Conservation (phyloP, 331 rosid genomes). For the Pyrus hybrid region DNA sequence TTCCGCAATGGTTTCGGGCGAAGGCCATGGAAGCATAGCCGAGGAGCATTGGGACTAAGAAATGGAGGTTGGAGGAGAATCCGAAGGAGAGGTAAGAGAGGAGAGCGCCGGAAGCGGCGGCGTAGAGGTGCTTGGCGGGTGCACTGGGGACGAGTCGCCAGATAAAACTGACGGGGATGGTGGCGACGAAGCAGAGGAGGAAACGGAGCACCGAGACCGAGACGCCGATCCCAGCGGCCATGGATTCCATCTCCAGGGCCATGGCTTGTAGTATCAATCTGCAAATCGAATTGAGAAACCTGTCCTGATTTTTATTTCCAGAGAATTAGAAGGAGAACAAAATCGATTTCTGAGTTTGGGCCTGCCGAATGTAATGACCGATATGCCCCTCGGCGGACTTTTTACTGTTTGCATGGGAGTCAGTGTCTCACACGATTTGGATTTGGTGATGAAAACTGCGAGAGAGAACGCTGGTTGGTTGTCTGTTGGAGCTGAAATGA, state of each 20-base stretch:
- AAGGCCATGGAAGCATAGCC: constrained; percentile 80
- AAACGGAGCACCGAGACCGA: constrained; percentile 76
- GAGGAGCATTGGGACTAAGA: constrained; percentile 58
- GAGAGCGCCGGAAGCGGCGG: constrained; percentile 51
- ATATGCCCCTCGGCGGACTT: no score
- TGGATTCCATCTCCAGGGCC: constrained; percentile 51
- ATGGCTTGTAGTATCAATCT: constrained; percentile 5
- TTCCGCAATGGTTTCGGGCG: constrained; percentile 55
- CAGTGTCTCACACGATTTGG: no score
- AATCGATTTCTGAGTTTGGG: no score
- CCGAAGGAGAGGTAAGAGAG: constrained; percentile 85
- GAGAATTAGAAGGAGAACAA: no score
- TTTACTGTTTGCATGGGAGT: no score
- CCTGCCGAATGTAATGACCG: no score
- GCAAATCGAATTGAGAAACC: no score
- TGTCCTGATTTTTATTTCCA: no score
- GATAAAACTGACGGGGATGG: constrained; percentile 67
- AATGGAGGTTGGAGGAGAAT: constrained; percentile 79
- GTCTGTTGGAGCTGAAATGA: no score
- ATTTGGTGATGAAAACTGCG: no score
- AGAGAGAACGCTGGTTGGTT: no score
- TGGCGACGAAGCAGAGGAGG: constrained; percentile 71
- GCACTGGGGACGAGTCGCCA: constrained; percentile 62
- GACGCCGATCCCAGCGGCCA: constrained; percentile 57
- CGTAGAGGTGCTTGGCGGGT: constrained; percentile 59